Evolutionary conservation across 2,329 filamentous ascomycete genomes (phyloP), one percentile per base, ranked within the genome.

Genomic region (Kalaharituber pfeilii): DNA sequence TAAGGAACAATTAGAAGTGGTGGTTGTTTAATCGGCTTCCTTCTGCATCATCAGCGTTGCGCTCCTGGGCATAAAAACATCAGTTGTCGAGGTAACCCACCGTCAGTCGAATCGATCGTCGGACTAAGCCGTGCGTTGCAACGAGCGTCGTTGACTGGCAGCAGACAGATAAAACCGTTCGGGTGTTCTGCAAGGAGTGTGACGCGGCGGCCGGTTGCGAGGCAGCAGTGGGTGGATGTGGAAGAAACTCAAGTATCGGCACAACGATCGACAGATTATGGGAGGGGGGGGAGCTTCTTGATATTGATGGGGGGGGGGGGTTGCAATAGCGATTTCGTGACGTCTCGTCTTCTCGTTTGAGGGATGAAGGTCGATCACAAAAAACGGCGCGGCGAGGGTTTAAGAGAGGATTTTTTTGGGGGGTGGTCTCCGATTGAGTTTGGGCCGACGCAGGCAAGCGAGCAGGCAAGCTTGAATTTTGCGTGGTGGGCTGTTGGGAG

Each of bases 301-400:
- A 47, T 47, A 47, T 47, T 15, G 42, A 47, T 47, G 42, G 42
- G n/a, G 5, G 24, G 18, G 15, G 22, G 25, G n/a, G 24, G 25
- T 47, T 9, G 30, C 30, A n/a, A 47, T 47, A 47, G 33, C 33
- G 33, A 39, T 39, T 47, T 47, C 42, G 42, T 47, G 42, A 47
- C 42, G 42, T 47, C 42, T 47, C 42, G 42, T 47, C n/a, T n/a
- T n/a, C 42, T 47, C 42, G 42, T 47, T 47, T 20, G 42, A 47
- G 42, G 42, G 42, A 47, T 47, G 42, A 47, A 47, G 42, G 42
- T 47, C 42, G 42, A 47, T 47, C 42, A 47, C 42, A 47, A 47
- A 47, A 47, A 5, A 47, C 42, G 42, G 42, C 42, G 42, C 42
- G 42, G 42, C 42, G 42, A 47, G 42, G 42, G 42, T 47, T 47